A percentile compares a stretch with the other conserved stretches of the same genome.
Evolutionary conservation across 2,329 filamentous ascomycete genomes (phyloP).

Genomic region (Lachnellula willkommii): DNA sequence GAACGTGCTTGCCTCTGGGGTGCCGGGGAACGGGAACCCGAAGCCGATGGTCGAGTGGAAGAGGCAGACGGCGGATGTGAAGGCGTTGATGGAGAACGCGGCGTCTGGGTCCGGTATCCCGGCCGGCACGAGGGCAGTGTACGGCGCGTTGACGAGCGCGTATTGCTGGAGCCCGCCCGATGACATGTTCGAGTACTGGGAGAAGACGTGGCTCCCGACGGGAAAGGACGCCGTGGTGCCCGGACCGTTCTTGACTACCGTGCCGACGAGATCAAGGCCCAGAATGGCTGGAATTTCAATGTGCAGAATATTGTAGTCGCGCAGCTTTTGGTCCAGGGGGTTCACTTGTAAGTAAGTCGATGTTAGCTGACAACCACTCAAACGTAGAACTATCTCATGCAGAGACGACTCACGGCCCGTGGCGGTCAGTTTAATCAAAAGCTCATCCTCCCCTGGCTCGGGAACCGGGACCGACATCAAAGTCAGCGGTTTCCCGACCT

Average conservation of each 20-base stretch:
- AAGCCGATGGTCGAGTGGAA: slow-evolving; percentile 16
- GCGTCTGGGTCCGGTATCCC: slow-evolving; percentile 33
- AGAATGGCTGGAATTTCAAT: slow-evolving; percentile 33
- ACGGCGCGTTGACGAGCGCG: slow-evolving; percentile 30
- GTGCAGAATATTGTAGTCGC: slow-evolving; percentile 34
- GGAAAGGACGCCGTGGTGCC: slow-evolving; percentile 23
- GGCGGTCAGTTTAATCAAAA: slow-evolving; percentile 36
- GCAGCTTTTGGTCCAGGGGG: slow-evolving; percentile 36
- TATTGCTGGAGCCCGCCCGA: slow-evolving; percentile 36
- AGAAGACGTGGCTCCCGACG: slow-evolving; percentile 33
- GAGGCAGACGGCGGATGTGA: slow-evolving; percentile 24
- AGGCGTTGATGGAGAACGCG: slow-evolving; percentile 34
- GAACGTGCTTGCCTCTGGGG: slow-evolving; percentile 16
- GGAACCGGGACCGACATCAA: slow-evolving; percentile 25
- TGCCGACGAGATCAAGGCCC: slow-evolving; percentile 34
- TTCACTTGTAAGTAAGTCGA: slow-evolving; percentile 8
- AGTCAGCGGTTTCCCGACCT: slow-evolving; percentile 24
- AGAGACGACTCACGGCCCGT: slow-evolving; percentile 16
- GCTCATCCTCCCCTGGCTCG: slow-evolving; percentile 29
- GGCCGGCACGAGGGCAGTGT: slow-evolving; percentile 32
- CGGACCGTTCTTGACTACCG: slow-evolving; percentile 27
- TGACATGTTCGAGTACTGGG: slow-evolving; percentile 17
- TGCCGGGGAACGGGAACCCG: slow-evolving; percentile 29
- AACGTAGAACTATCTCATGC: background rate
- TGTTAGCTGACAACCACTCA: background rate